Conservation (phyloP, 1,284 basidiomycete genomes). For the Austroboletus niveus region DNA sequence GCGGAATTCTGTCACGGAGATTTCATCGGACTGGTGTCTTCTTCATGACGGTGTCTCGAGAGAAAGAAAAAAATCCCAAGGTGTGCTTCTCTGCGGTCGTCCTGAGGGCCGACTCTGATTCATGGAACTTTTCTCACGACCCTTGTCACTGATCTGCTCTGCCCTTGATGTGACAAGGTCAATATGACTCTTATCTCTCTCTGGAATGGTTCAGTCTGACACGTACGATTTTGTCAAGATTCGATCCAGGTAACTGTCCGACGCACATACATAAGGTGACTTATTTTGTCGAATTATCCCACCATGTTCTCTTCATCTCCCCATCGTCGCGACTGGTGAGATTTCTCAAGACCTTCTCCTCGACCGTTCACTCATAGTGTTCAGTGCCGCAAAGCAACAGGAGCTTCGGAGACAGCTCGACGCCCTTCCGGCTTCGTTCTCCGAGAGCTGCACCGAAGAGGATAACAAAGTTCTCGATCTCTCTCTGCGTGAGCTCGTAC, state of each 20-base stretch:
- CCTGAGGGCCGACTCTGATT: neutral
- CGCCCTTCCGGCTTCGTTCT: conserved; percentile 23
- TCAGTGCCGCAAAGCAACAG: conserved; percentile 24
- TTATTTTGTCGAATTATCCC: neutral
- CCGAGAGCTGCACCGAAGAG: conserved; percentile 25
- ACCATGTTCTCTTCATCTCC: conserved; percentile 25
- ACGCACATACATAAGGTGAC: conserved; percentile 7
- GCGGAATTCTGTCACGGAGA: neutral
- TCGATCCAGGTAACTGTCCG: neutral
- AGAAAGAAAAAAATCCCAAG: neutral
- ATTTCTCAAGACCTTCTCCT: neutral
- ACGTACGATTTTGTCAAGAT: neutral
- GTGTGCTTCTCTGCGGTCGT: neutral
- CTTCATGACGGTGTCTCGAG: neutral
- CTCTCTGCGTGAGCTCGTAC: conserved; percentile 27
- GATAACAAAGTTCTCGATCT: conserved; percentile 28
- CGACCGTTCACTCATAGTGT: neutral
- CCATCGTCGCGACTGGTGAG: conserved; percentile 33
- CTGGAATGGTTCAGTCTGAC: neutral
- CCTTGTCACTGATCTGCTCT: neutral
- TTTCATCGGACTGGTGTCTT: neutral
- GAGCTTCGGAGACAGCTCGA: conserved; percentile 23
- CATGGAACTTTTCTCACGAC: conserved; percentile 12
- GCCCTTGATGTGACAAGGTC: neutral
- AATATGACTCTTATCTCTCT: neutral